Conservation (phyloP, 352 stramenopile genomes). For the Plasmopara viticola region DNA sequence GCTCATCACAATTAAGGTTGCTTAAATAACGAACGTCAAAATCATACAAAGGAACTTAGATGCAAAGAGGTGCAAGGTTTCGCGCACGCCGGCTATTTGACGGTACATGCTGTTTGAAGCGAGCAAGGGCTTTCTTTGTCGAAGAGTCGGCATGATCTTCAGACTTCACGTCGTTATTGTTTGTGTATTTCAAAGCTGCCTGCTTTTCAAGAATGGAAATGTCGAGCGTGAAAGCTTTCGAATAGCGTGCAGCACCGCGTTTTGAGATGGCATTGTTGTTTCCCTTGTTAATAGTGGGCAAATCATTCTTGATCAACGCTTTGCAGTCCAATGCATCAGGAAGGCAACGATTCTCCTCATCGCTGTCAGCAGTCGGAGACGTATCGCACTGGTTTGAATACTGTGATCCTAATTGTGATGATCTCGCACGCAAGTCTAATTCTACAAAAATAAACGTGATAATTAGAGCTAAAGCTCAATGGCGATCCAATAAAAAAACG, state of each 20-base stretch:
- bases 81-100: constrained; percentile 27
- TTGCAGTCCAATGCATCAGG: constrained; percentile 16
- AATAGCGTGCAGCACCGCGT: constrained; percentile 2
- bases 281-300: constrained; percentile 2
- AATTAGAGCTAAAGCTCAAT: not conserved
- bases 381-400: constrained; percentile 59
- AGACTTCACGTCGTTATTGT: constrained; percentile 3
- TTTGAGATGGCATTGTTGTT: constrained; percentile 16
- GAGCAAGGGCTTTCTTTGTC: constrained; percentile 22
- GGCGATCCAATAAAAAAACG: not conserved
- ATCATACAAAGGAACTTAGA: constrained; percentile 6
- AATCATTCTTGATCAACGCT: constrained; percentile 6
- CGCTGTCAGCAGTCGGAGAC: constrained; percentile 7
- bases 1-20: too few species aligned
- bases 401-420: constrained; percentile 13
- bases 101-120: constrained; percentile 52
- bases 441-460: constrained; percentile 5
- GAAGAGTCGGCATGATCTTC: constrained; percentile 7
- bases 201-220: not conserved
- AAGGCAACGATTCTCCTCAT: constrained; percentile 5
- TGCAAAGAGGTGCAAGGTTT: constrained; percentile 1
- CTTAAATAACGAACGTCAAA: not conserved
- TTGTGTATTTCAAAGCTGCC: not conserved
- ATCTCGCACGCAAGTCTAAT: constrained; percentile 23
- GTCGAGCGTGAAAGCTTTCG: constrained; percentile 13